These are phyloP conservation scores for Manihot esculenta DNA, from an alignment of 441 rosid species.

Conservation along the genomic window DNA sequence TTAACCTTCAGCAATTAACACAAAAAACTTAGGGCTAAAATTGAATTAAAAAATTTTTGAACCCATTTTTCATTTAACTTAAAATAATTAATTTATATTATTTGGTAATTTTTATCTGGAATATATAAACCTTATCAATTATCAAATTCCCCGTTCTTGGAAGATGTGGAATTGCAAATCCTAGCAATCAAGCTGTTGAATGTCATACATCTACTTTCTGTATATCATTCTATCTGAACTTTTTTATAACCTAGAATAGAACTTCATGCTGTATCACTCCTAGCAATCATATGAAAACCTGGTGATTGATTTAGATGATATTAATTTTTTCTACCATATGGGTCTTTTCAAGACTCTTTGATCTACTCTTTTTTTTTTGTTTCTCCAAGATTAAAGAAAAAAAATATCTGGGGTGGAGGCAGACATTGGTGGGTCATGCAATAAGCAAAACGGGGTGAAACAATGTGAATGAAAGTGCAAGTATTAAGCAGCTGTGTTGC, in stretches of 20 bases:
- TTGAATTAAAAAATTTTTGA: too few relatives aligned
- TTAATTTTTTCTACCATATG: background rate
- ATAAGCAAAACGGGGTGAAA: conserved; percentile 5
- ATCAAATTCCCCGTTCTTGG: too few relatives aligned
- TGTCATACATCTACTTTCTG: too few relatives aligned
- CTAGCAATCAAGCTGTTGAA: too few relatives aligned
- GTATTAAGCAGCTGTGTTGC: conserved; percentile 25
- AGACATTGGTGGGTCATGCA: conserved; percentile 27
- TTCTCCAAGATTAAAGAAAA: background rate
- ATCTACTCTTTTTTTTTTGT: too few relatives aligned
- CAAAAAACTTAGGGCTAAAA: too few relatives aligned
- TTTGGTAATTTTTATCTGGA: too few relatives aligned
- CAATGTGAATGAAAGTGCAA: conserved; percentile 14
- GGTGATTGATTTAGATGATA: background rate
- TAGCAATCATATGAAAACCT: too few relatives aligned
- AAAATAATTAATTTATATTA: too few relatives aligned
- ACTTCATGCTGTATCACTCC: background rate
- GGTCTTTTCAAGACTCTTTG: background rate
- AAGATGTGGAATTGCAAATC: too few relatives aligned
- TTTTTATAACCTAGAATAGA: background rate
- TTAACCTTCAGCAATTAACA: background rate
- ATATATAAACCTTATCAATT: too few relatives aligned
- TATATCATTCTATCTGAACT: background rate
- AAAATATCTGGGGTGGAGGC: background rate
- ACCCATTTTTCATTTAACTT: too few relatives aligned